Percentiles rank a stretch among this genome's conserved stretches.
Conservation (phyloP, 2,329 filamentous ascomycete species). For the Dactylellina sp. region DNA sequence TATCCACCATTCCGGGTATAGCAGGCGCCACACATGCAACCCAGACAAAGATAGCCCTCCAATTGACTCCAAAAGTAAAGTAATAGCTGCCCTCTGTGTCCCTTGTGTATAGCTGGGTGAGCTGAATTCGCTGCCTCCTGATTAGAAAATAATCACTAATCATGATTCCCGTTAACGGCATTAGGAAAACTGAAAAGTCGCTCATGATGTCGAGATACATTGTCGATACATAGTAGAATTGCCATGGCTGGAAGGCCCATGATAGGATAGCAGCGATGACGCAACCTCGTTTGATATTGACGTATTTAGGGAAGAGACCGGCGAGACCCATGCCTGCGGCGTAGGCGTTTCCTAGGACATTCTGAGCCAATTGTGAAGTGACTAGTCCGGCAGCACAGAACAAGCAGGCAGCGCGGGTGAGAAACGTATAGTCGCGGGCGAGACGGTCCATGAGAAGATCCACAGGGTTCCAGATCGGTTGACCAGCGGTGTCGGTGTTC, state of each 20-base stretch:
- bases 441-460: slow-evolving; percentile 64
- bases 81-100: slow-evolving; percentile 47
- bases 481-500: slow-evolving; percentile 57
- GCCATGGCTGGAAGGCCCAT: slow-evolving; percentile 68
- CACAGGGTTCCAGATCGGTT: slow-evolving; percentile 65
- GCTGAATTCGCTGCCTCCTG: slow-evolving; percentile 35
- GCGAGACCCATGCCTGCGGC: slow-evolving; percentile 70
- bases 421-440: slow-evolving; percentile 61
- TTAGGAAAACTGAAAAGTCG: slow-evolving; percentile 54
- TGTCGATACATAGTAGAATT: slow-evolving; percentile 66
- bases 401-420: slow-evolving; percentile 65
- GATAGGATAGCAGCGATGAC: slow-evolving; percentile 67
- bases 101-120: slow-evolving; percentile 53
- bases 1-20: slow-evolving; percentile 48
- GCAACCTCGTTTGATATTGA: slow-evolving; percentile 70
- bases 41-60: slow-evolving; percentile 53
- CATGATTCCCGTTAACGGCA: slow-evolving; percentile 56
- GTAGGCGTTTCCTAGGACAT: slow-evolving; percentile 67
- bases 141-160: slow-evolving; percentile 53
- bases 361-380: slow-evolving; percentile 66
- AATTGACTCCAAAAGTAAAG: slow-evolving; percentile 46
- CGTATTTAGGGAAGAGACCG: slow-evolving; percentile 68
- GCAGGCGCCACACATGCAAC: slow-evolving; percentile 48
- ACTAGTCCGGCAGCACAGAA: slow-evolving; percentile 67
- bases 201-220: slow-evolving; percentile 55